Base-by-base conservation (phyloP, 495 filamentous ascomycete genomes). In the Bryoglossum gracile region DNA sequence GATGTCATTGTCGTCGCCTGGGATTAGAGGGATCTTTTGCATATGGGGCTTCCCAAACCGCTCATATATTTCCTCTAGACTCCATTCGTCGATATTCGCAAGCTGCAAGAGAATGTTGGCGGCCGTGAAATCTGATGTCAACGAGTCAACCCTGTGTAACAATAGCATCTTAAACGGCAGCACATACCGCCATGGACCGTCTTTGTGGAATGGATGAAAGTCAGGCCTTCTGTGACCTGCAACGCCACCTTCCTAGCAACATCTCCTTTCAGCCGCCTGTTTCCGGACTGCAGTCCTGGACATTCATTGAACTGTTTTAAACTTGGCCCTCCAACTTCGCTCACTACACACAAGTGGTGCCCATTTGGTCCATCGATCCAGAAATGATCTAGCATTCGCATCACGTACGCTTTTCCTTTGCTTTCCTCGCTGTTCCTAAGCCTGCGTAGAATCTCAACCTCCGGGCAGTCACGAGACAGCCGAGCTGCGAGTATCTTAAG, bases 331-430 rank as follows among this genome's bases (percentile, higher is more conserved):
- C 23, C 37, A 2, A 54, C 45, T 30, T 54, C 46, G 54, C 51
- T 2, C 19, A 70, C 68, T 4, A 65, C 43, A 46, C 63, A 67
- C 5, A 59, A 44, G 40, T 72, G 68, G n/a, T 34, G 41, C 0
- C 67, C 66, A 36, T 70, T 69, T 10, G 66, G 65, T 2, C 68
- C 68, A 14, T 64, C 41, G 11, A 69, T 26, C 55, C 46, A 60
- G 35, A 72, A 70, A n/a, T 63, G 44, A 18, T 66, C 57, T 0
- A 64, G 25, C 28, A 54, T 21, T 14, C 38, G 40, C 26, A 38
- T 48, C 4, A 54, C 37, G 28, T 44, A 39, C 22, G 21, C 26
- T 14, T 38, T 36, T n/a, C 51, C 48, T 14, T 21, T 5, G 16
- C 34, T 14, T 8, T 6, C 16, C 5, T 37, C 34, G 16, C 5